Base-by-base conservation (phyloP, 371 early-diverging fungal genomes). In the Choanephora cucurbitarum region DNA sequence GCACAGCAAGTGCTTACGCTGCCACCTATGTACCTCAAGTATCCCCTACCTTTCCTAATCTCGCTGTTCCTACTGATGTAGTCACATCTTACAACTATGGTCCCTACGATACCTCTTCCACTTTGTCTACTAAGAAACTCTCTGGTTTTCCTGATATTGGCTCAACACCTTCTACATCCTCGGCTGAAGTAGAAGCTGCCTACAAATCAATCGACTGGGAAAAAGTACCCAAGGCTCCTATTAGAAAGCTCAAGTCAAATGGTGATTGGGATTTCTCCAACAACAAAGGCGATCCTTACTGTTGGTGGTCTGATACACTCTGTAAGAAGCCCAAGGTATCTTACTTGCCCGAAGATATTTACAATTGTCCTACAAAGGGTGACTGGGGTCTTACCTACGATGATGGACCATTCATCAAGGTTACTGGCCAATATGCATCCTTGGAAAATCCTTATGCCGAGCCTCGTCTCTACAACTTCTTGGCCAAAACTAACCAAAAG, bases 111-210 rank as follows among this genome's bases (percentile, higher is more conserved):
- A 49, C 39, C 3, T 34, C 55, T 15, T 2, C 46, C 18, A 41
- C 54, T n/a, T 55, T 64, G 23, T 40, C 49, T 2, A 58, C 43
- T 15, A 28, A 37, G 8, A 17, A 40, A 19, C 41, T 64, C 13
- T 32, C 13, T 5, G 55, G 55, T 3, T 79, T 72, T 23, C 79
- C 79, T 45, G 51, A 49, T n/a, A 48, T 64, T 15, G 73, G 79
- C 72, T 44, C 44, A 31, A 23, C 60, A 1, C 72, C 79, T 31
- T 44, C 62, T 28, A 67, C 69, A 6, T 49, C 58, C 18, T 42
- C 55, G 33, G 43, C 63, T 9, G 62, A 56, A 15, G 60, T 67
- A 1, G n/a, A 57, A 43, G 44, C 6, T n/a, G 67, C 57, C 1
- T 62, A 59, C 21, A 23, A 37, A 1, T 19, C 67, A 1, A 67